Evolutionary conservation across 352 stramenopile genomes (phyloP).

Genomic region (Pythium dissimile): DNA sequence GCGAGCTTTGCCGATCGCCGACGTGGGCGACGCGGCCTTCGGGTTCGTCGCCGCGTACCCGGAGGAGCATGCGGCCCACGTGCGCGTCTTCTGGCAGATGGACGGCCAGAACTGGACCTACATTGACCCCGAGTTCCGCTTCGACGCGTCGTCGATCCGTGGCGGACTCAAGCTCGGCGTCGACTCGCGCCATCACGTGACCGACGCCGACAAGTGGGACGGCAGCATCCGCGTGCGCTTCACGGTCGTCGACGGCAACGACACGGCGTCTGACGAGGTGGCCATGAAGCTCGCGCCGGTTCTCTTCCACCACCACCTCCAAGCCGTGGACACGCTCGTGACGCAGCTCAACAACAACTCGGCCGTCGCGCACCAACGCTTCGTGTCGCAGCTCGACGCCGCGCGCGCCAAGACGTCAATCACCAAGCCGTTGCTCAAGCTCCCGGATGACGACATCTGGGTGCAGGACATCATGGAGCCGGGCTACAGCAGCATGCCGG

Average conservation of each 20-base stretch:
- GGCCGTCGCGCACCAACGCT: background rate
- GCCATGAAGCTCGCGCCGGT: slow-evolving; percentile 13
- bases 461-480: slow-evolving; percentile 16
- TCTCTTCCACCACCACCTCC: slow-evolving; percentile 16
- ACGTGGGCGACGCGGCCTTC: background rate
- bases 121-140: slow-evolving; percentile 16
- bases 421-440: background rate
- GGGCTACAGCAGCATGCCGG: slow-evolving; percentile 13
- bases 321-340: slow-evolving; percentile 4
- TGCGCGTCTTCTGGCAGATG: slow-evolving; percentile 11
- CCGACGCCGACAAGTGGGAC: slow-evolving; percentile 4
- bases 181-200: slow-evolving; percentile 11
- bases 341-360: slow-evolving; percentile 12
- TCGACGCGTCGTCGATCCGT: slow-evolving; percentile 8
- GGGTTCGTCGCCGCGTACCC: slow-evolving; percentile 1
- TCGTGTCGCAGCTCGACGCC: slow-evolving; percentile 6
- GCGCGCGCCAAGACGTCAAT: slow-evolving; percentile 3
- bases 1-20: background rate
- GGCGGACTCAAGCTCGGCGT: slow-evolving; percentile 6
- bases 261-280: slow-evolving; percentile 3
- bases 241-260: slow-evolving; percentile 1
- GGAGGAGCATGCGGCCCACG: slow-evolving; percentile 2
- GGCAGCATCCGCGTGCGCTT: slow-evolving; percentile 7
- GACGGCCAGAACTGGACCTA: slow-evolving; percentile 8
- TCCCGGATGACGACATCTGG: slow-evolving; percentile 4